Base-by-base conservation (phyloP, 305 asterid species). In the Fraxinus platypoda region DNA sequence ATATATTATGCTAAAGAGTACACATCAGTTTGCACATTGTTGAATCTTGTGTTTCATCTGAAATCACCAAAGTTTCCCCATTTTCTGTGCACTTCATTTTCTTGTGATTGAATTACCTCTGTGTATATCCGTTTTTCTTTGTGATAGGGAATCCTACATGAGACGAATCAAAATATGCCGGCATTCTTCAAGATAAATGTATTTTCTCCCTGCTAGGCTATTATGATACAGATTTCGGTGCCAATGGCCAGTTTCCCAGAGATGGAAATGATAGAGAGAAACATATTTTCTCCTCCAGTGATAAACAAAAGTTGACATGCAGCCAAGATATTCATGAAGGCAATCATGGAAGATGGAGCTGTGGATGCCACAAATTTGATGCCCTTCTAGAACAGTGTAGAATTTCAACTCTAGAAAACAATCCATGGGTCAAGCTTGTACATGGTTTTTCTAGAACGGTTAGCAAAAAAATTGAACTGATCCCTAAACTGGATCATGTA, bases 401-500 rank as follows among this genome's bases (percentile, higher is more conserved):
- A 81, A 34, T 81, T 83, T 84, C 78, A 73, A 84, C 89, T 78
- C 71, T 77, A 78, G 84, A 80, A 78, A 89, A 80, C 78, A 83
- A 78, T 76, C 83, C 78, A 66, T 92, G 94, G 91, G 85, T 92
- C 79, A 89, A 86, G 84, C 93, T 96, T 80, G 82, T 79, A 8
- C 86, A 12, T 82, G 87, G 79, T 81, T 84, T 43, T 78, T 84
- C 84, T 64, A 89, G 83, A 84, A 75, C 81, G 76, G 78, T 28
- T 28, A 84, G 79, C 74, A 73, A 87, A 80, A 87, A 89, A 78
- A 82, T 64, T 79, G 82, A 54, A 76, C 77, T 78, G 84, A 81
- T 89, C 82, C 98, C 99, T n/a, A 83, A 81, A 84, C 82, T 92
- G 85, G 94, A 92, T 88, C 98, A 92, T 87, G 77, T 94, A 81